phyloP scores from a whole-genome alignment of 768 basidiomycete species.

The Russula brevipes region DNA sequence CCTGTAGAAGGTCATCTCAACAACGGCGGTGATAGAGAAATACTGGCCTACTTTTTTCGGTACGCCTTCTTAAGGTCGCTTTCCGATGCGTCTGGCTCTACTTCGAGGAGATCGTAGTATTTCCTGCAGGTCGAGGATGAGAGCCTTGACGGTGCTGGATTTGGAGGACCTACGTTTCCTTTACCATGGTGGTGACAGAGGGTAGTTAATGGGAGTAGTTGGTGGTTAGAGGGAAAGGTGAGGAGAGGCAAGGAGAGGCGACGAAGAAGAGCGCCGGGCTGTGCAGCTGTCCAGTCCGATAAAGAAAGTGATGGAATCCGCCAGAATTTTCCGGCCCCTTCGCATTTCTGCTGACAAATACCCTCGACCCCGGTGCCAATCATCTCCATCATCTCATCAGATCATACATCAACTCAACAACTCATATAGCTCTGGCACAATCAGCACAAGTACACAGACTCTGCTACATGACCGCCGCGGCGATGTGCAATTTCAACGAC shows the following conservation, averaged over 20 bases:
- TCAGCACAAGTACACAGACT: not conserved
- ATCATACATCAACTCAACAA: too few relatives aligned
- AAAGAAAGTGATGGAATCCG: conserved; percentile 36
- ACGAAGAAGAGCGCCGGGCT: conserved; percentile 18
- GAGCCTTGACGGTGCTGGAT: not conserved
- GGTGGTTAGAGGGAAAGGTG: conserved; percentile 19
- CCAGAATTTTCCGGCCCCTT: conserved; percentile 32
- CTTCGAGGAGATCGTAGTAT: conserved; percentile 92
- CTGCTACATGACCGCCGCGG: too few relatives aligned
- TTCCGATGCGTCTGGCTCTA: conserved; percentile 71
- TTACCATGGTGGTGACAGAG: conserved; percentile 48
- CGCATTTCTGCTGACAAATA: conserved; percentile 20
- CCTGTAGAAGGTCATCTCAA: conserved; percentile 37
- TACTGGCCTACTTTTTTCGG: conserved; percentile 68
- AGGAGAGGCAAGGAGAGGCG: conserved; percentile 8
- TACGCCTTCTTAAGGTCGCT: conserved; percentile 91
- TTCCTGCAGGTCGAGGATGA: conserved; percentile 45
- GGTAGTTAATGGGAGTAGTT: not conserved
- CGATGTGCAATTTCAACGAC: too few relatives aligned
- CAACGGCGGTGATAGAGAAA: conserved; percentile 3
- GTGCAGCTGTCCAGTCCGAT: conserved; percentile 23
- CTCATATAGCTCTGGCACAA: too few relatives aligned
- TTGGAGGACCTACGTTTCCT: conserved; percentile 51
- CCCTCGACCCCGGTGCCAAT: not conserved
- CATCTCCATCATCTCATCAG: not conserved